Conservation (phyloP, 1,139 yeast species). For the Candida tunisiensis region DNA sequence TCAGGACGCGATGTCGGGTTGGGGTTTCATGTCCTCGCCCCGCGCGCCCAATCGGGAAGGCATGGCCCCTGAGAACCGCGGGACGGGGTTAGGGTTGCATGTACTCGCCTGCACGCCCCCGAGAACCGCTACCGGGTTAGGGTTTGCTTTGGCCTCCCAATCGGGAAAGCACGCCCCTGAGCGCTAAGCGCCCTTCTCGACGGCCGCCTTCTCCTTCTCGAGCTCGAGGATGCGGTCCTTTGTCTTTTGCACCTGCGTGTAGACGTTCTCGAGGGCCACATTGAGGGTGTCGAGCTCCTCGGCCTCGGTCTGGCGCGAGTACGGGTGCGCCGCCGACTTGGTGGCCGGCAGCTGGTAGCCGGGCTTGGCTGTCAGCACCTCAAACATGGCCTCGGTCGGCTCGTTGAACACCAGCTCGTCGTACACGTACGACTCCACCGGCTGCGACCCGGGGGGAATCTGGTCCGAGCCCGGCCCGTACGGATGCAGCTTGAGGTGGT, state of each 20-base stretch:
- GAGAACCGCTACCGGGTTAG: too few species aligned
- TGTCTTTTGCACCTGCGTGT: constrained; percentile 18
- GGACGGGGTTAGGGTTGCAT: too few species aligned
- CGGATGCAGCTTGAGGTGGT: constrained; percentile 84
- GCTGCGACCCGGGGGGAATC: constrained; percentile 9
- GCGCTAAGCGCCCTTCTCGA: too few species aligned
- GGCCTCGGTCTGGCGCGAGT: constrained; percentile 42
- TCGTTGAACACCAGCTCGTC: constrained; percentile 93
- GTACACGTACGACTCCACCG: constrained; percentile 54
- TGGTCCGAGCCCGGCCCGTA: constrained; percentile 32
- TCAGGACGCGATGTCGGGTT: too few species aligned
- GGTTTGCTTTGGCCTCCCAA: too few species aligned
- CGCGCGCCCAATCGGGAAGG: too few species aligned
- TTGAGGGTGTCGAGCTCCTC: constrained; percentile 69
- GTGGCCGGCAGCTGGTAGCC: constrained; percentile 56
- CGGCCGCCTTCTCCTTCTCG: constrained; percentile 14
- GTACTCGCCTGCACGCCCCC: too few species aligned
- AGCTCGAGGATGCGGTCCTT: constrained; percentile 14
- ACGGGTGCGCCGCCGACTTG: constrained; percentile 26
- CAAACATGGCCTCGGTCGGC: constrained; percentile 83
- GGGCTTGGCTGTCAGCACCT: constrained; percentile 56
- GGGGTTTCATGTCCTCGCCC: too few species aligned
- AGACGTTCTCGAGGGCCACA: constrained; percentile 44
- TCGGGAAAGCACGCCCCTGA: too few species aligned
- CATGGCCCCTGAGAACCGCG: too few species aligned